Evolutionary conservation across 495 filamentous ascomycete species (phyloP).

Genomic region (Cenococcum geophilum): DNA sequence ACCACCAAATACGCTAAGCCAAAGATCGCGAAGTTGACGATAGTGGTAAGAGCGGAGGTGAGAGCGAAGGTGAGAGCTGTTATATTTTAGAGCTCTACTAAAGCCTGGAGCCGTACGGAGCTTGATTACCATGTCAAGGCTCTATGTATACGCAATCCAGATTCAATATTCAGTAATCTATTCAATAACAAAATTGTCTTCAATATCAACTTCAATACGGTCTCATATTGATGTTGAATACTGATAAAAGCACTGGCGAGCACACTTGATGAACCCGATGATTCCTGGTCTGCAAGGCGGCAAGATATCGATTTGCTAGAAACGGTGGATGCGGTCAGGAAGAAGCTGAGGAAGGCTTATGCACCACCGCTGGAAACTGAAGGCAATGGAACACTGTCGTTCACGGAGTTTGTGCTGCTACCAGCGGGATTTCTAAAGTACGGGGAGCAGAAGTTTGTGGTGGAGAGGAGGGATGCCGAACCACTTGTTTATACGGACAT

Average conservation of each 20-base stretch:
- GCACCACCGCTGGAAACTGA: constrained; percentile 69
- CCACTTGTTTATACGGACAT: constrained; percentile 71
- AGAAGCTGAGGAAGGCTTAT: constrained; percentile 79
- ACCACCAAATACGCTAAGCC: too few species aligned
- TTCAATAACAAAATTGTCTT: constrained; percentile 2
- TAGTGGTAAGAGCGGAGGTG: too few species aligned
- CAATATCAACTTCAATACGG: too few species aligned
- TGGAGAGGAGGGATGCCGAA: constrained; percentile 55
- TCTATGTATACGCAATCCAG: too few species aligned
- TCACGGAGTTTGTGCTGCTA: constrained; percentile 79
- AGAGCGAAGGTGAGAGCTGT: too few species aligned
- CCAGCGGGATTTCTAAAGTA: constrained; percentile 55
- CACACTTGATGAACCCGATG: constrained; percentile 89
- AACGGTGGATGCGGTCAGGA: constrained; percentile 57
- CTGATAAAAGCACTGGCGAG: too few species aligned
- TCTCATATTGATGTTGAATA: too few species aligned
- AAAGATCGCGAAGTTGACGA: too few species aligned
- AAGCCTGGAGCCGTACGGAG: too few species aligned
- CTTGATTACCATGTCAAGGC: too few species aligned
- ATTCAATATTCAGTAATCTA: too few species aligned
- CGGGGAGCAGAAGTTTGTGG: constrained; percentile 51
- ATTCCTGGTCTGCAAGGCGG: constrained; percentile 76
- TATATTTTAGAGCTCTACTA: too few species aligned
- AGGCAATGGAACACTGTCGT: constrained; percentile 75
- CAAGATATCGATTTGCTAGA: constrained; percentile 90